Base-by-base conservation (phyloP, 257 asterid species). In the Ilex aquifolium region DNA sequence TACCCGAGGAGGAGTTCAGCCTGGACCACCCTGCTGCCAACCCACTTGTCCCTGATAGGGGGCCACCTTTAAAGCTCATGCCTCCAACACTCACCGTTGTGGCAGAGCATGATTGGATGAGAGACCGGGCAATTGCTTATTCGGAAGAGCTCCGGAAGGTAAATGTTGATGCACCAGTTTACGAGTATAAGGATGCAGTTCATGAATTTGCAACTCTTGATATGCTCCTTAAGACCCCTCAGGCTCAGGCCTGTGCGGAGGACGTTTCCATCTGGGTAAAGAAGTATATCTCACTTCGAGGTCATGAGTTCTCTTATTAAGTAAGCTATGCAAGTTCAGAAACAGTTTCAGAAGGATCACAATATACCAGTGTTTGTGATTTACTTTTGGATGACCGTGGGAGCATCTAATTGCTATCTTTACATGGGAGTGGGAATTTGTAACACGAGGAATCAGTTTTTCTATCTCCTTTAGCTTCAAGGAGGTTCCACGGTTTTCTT, bases 31-130 rank as follows among this genome's bases (percentile, higher is more conserved):
- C 90, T 14, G 95, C 86, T 27, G 90, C 95, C 10, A 90, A 90
- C 69, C 97, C 97, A 12, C 89, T 88, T 1, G 68, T 68, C 56
- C 66, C 86, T 1, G 79, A 65, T 44, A 82, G 72, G 21, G 93
- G 88, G 17, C 96, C 95, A 29, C 78, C 90, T n/a, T 60, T 90
- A 67, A 90, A 83, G 73, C 74, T 73, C 65, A 88, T 90, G 95
- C 97, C 96, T 14, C 97, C 97, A 7, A 87, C 96, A 3, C 82
- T 90, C 54, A 90, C 97, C 5, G 65, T 90, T 12, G 95, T 90
- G 51, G 97, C 96, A 12, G 96, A 90, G 69, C 97, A 85, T 44
- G 96, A 90, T 62, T 85, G 88, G 96, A 90, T 90, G 97, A 84
- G 90, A 64, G 97, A 90, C 60, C 77, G 97, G 36, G 96, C 96